Conservation (phyloP, 164 flowering plant species). For the Aristolochia fimbriata region DNA sequence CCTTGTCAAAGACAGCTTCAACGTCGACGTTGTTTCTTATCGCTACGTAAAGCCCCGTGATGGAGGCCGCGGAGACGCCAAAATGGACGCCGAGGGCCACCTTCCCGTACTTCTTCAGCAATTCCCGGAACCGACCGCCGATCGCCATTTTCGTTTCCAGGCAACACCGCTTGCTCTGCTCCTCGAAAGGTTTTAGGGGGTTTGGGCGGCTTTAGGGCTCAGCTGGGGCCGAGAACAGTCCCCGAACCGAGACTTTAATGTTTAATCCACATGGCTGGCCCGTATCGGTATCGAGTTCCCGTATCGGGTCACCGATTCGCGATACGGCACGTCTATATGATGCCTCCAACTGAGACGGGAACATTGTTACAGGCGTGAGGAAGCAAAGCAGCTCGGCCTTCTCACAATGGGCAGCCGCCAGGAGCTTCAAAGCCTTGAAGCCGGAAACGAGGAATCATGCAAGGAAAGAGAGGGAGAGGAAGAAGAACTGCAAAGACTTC, state of each 20-base stretch:
- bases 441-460: neutral
- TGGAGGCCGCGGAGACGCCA: conserved; percentile 69
- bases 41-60: conserved; percentile 75
- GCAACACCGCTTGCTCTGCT: neutral
- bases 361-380: no score
- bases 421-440: no score
- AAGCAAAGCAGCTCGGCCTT: no score
- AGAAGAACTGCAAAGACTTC: conserved; percentile 39
- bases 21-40: conserved; percentile 91
- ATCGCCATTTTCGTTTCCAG: neutral
- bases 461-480: conserved; percentile 11
- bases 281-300: no score
- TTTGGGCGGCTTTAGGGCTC: neutral
- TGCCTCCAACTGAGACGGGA: no score
- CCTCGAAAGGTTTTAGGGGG: neutral
- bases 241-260: no score
- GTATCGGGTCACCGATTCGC: no score
- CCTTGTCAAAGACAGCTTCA: conserved; percentile 48
- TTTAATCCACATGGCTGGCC: no score
- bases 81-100: conserved; percentile 81
- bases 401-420: no score
- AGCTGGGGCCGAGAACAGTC: no score
- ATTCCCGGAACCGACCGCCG: conserved; percentile 25
- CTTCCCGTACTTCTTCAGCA: conserved; percentile 87
- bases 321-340: no score